Evolutionary conservation across 2,329 filamentous ascomycete species (phyloP).

Genomic region (Esteya vermicola): DNA sequence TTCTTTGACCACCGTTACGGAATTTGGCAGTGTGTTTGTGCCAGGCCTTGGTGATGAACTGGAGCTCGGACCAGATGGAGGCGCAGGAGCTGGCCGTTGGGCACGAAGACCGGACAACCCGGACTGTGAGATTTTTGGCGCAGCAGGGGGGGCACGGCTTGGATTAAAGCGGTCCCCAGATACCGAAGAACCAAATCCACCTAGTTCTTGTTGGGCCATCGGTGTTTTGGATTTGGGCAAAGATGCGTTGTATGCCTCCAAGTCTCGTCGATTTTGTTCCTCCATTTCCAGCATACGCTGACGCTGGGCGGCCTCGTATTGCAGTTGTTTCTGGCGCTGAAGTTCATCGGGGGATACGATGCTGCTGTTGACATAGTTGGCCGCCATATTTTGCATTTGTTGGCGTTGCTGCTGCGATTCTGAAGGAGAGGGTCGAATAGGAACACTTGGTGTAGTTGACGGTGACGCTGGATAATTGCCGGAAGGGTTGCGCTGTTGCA

Average conservation of each 20-base stretch:
- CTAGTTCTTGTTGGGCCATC: constrained; percentile 80
- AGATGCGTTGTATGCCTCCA: constrained; percentile 81
- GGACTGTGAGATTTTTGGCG: constrained; percentile 46
- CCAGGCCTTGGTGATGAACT: too few relatives aligned
- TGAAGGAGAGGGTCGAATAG: constrained; percentile 28
- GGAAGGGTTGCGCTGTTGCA: constrained; percentile 18
- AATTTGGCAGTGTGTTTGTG: too few relatives aligned
- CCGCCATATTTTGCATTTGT: constrained; percentile 42
- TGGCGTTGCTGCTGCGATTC: constrained; percentile 37
- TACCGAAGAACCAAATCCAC: constrained; percentile 42
- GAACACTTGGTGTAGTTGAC: constrained; percentile 20
- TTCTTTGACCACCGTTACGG: too few relatives aligned
- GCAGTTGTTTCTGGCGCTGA: constrained; percentile 46
- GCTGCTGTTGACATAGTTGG: constrained; percentile 37
- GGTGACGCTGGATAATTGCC: constrained; percentile 23
- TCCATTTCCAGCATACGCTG: constrained; percentile 41
- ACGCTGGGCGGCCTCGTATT: constrained; percentile 42
- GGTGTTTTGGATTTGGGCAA: constrained; percentile 70
- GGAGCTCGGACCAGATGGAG: constrained; percentile 31
- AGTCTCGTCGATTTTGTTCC: constrained; percentile 58
- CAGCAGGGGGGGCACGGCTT: constrained; percentile 67
- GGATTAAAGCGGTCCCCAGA: constrained; percentile 64
- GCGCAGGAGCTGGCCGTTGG: constrained; percentile 64
- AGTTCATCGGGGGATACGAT: constrained; percentile 36
- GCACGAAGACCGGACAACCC: constrained; percentile 46